Conservation (phyloP, 2,329 filamentous ascomycete genomes). For the Penicillium sp. region DNA sequence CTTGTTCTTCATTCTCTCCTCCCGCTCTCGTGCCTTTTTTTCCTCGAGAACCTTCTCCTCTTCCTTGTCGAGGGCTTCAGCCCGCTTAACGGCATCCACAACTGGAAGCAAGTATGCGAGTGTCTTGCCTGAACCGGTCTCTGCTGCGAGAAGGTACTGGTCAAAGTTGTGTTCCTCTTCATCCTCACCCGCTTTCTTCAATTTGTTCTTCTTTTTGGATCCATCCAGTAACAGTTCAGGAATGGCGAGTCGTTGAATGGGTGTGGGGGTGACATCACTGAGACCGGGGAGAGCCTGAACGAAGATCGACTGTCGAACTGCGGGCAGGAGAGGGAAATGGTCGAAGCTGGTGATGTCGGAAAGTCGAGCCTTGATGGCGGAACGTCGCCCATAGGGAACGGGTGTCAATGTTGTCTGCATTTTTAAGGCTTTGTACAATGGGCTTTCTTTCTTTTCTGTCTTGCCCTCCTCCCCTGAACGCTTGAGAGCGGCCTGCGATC, state of each 20-base stretch:
- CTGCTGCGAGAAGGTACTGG: conserved; percentile 81
- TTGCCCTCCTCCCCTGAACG: conserved; percentile 39
- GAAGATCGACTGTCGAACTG: conserved; percentile 67
- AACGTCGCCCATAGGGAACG: conserved; percentile 70
- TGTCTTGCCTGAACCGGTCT: conserved; percentile 97
- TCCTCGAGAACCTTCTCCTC: conserved; percentile 56
- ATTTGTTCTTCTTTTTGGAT: conserved; percentile 37
- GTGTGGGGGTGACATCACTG: conserved; percentile 75
- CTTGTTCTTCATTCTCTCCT: conserved; percentile 52
- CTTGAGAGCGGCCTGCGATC: conserved; percentile 45
- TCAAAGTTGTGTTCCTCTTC: conserved; percentile 52
- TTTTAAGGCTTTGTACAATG: conserved; percentile 77
- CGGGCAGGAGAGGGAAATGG: conserved; percentile 71
- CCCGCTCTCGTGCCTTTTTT: conserved; percentile 57
- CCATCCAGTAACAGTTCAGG: conserved; percentile 68
- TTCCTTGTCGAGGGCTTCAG: conserved; percentile 63
- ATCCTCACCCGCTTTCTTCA: conserved; percentile 25
- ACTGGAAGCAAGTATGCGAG: conserved; percentile 85
- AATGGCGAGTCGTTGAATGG: conserved; percentile 85
- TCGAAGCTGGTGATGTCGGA: conserved; percentile 74
- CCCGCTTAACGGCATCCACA: conserved; percentile 79
- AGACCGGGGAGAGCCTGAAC: conserved; percentile 73
- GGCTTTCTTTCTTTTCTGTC: conserved; percentile 47
- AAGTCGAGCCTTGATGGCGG: conserved; percentile 60
- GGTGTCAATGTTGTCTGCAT: conserved; percentile 82